Evolutionary conservation across 73 alveolate genomes (phyloP), one percentile per base, ranked within the genome.

Genomic region (Diophrys sp.): DNA sequence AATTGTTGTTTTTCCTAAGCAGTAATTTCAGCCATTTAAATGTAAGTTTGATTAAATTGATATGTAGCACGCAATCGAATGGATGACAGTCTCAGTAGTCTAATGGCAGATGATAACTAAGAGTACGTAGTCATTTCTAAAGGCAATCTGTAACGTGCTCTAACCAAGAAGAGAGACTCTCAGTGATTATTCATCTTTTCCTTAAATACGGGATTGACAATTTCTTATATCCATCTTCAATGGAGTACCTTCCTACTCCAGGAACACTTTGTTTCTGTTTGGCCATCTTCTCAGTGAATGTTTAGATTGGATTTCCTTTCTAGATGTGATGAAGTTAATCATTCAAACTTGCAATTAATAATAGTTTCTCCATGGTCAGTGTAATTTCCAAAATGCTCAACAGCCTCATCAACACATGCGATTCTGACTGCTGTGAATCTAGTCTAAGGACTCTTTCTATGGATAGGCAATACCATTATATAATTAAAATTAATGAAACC

Each of bases 361-460:
- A n/a, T n/a, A n/a, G n/a, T n/a, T n/a, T n/a, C n/a, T n/a, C n/a
- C n/a, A n/a, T n/a, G n/a, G n/a, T 87, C 82, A 23, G 93, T 86
- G 33, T 76, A 86, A 75, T 86, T 86, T 11, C 89, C 89, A 55
- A 86, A 86, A 76, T 79, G 56, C 85, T 84, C 87, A n/a, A 80
- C 29, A 23, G 93, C 77, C 67, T 86, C 93, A 32, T 79, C 89
- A 23, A 86, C 84, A 66, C 73, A 55, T 14, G 67, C 70, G 23
- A 84, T 79, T 70, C 87, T 79, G 76, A 86, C 79, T 5, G 89
- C 86, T 14, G 87, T 84, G 28, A 86, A 81, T 67, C 83, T 72
- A 0, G 93, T 79, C 2, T 28, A 29, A 27, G 71, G 54, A 53
- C 85, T 74, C 31, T 73, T 70, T 70, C 68, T 68, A 62, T 84